These are phyloP conservation scores for Penicillium polonicum DNA, from an alignment of 2,329 filamentous ascomycete genomes.

Conservation along the genomic window DNA sequence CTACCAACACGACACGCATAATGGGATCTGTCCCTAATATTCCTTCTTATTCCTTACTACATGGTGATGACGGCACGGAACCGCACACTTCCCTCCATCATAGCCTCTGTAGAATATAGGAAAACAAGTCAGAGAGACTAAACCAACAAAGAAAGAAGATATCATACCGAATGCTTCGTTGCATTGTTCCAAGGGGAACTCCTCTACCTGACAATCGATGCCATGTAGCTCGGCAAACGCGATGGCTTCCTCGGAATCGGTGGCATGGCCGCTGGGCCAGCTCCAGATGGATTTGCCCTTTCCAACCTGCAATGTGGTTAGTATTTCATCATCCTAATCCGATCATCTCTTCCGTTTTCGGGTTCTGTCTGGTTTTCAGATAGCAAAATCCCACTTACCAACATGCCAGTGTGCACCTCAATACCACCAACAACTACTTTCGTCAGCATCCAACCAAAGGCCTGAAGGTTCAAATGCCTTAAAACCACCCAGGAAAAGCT, in stretches of 20 bases:
- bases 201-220: constrained; percentile 55
- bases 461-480: neutral
- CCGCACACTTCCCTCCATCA: neutral
- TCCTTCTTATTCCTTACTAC: neutral
- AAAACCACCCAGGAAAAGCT: neutral
- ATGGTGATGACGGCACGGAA: neutral
- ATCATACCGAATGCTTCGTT: neutral
- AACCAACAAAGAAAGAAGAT: neutral
- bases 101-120: neutral
- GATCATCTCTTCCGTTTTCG: neutral
- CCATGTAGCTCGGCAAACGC: constrained; percentile 44
- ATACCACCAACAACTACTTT: neutral
- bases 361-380: neutral
- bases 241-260: constrained; percentile 55
- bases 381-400: neutral
- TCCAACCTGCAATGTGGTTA: neutral
- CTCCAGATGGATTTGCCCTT: neutral
- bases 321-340: neutral
- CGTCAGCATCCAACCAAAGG: neutral
- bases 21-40: neutral
- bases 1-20: neutral
- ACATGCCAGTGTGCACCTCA: neutral
- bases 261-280: constrained; percentile 55
- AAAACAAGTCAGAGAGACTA: neutral
- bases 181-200: constrained; percentile 41